phyloP scores from a whole-genome alignment of 2,329 filamentous ascomycete genomes.

The Hymenotorrendiella dingleyae region DNA sequence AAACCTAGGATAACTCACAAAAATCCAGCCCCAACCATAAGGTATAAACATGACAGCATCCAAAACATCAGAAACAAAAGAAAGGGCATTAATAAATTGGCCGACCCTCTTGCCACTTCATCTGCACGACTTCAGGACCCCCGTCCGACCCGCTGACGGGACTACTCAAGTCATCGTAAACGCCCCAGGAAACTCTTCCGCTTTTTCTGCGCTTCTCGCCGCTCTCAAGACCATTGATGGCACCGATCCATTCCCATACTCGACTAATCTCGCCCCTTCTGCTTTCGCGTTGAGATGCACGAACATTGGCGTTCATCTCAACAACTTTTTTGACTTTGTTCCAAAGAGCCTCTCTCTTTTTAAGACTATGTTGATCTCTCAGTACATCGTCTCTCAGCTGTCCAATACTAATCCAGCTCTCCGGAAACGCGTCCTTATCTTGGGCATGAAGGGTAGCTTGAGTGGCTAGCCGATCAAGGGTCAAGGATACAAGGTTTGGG shows the following conservation, averaged over 20 bases:
- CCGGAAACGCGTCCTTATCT: slow-evolving; percentile 56
- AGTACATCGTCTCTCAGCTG: slow-evolving; percentile 90
- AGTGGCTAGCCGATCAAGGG: slow-evolving; percentile 72
- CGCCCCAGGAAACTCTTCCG: slow-evolving; percentile 37
- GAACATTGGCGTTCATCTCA: slow-evolving; percentile 88
- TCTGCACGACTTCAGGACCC: slow-evolving; percentile 19
- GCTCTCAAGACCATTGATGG: slow-evolving; percentile 35
- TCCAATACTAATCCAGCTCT: slow-evolving; percentile 78
- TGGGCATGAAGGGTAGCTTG: slow-evolving; percentile 76
- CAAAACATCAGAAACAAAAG: too few relatives aligned
- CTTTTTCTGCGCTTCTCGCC: slow-evolving; percentile 41
- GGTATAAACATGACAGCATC: too few relatives aligned
- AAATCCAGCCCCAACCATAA: too few relatives aligned
- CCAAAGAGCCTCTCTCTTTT: slow-evolving; percentile 78
- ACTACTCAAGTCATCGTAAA: slow-evolving; percentile 22
- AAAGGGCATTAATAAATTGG: slow-evolving; percentile 32
- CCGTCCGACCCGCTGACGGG: slow-evolving; percentile 25
- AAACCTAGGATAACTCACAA: too few relatives aligned
- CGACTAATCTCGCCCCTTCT: slow-evolving; percentile 59
- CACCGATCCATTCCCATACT: slow-evolving; percentile 67
- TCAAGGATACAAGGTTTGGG: slow-evolving; percentile 78
- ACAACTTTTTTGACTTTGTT: slow-evolving; percentile 75
- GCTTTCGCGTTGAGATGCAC: slow-evolving; percentile 65
- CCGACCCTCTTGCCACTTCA: slow-evolving; percentile 28
- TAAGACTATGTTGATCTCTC: slow-evolving; percentile 70